Conservation (phyloP, 495 filamentous ascomycete species). For the Penicillium dipodomyicola region DNA sequence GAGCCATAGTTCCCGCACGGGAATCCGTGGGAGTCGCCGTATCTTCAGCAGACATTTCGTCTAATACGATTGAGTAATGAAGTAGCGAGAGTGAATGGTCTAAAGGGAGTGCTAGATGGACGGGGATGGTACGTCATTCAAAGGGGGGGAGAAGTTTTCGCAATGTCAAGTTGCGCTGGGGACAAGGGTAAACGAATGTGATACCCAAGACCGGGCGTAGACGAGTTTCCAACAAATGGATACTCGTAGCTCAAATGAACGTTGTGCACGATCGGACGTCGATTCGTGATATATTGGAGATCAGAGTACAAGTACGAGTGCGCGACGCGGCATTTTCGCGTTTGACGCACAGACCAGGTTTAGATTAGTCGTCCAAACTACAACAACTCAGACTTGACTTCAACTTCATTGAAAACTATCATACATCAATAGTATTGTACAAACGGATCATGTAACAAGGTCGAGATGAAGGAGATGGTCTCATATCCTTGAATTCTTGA, state of each 20-base stretch:
- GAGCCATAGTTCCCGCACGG: constrained; percentile 28
- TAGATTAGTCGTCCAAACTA: constrained; percentile 21
- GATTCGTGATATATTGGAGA: background rate
- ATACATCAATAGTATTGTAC: background rate
- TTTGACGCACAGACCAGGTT: constrained; percentile 36
- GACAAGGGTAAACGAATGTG: background rate
- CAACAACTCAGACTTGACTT: background rate
- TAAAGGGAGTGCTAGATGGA: constrained; percentile 3
- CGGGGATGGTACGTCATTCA: constrained; percentile 21
- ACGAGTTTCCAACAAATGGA: background rate
- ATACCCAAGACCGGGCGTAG: background rate
- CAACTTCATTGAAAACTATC: background rate
- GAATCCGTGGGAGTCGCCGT: constrained; percentile 37
- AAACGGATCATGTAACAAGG: background rate
- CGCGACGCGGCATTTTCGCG: constrained; percentile 30
- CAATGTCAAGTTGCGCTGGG: constrained; percentile 1
- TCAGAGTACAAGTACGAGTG: background rate
- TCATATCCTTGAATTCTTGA: background rate
- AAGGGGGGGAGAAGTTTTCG: constrained; percentile 14
- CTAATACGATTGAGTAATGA: background rate
- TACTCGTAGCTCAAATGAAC: background rate
- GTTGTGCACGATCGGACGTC: background rate
- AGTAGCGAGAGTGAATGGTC: background rate
- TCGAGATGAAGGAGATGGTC: background rate
- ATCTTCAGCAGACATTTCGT: constrained; percentile 34